phyloP scores from a whole-genome alignment of 2,329 filamentous ascomycete genomes.

The Fusarium odoratissimum region DNA sequence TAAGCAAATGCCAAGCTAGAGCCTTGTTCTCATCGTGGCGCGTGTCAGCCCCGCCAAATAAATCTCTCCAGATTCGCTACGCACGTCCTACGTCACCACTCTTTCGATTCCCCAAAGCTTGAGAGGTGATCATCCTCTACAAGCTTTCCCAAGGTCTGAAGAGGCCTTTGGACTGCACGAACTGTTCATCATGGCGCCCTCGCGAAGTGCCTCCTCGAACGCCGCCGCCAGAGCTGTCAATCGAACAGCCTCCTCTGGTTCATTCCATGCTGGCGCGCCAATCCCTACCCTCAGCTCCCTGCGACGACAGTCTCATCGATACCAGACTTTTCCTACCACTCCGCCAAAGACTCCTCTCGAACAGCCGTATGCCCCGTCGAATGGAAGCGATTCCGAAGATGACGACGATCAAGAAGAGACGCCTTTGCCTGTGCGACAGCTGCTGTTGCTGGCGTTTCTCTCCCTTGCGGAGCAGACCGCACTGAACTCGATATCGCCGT shows the following conservation, averaged over 20 bases:
- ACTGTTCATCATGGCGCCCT: slow-evolving; percentile 36
- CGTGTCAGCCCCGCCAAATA: slow-evolving; percentile 38
- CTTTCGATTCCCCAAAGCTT: neutral
- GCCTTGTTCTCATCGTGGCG: slow-evolving; percentile 34
- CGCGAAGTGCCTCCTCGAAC: slow-evolving; percentile 18
- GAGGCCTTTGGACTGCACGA: neutral
- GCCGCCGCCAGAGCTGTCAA: slow-evolving; percentile 6
- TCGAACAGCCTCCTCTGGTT: slow-evolving; percentile 55
- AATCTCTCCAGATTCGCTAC: slow-evolving; percentile 9
- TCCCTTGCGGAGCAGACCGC: slow-evolving; percentile 95
- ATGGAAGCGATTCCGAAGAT: slow-evolving; percentile 44
- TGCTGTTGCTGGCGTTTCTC: slow-evolving; percentile 86
- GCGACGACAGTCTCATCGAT: slow-evolving; percentile 66
- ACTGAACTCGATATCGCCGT: slow-evolving; percentile 94
- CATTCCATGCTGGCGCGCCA: slow-evolving; percentile 64
- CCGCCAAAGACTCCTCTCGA: slow-evolving; percentile 75
- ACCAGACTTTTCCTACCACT: slow-evolving; percentile 83
- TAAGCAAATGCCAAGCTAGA: slow-evolving; percentile 14
- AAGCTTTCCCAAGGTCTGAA: slow-evolving; percentile 9
- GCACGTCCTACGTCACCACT: slow-evolving; percentile 34
- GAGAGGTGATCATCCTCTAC: slow-evolving; percentile 1
- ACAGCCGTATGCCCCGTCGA: slow-evolving; percentile 50
- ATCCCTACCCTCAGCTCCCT: slow-evolving; percentile 54
- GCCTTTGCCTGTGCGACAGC: slow-evolving; percentile 84
- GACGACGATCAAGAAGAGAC: slow-evolving; percentile 66